Evolutionary conservation across 2,329 filamentous ascomycete species (phyloP).

Genomic region (Fusarium circinatum): DNA sequence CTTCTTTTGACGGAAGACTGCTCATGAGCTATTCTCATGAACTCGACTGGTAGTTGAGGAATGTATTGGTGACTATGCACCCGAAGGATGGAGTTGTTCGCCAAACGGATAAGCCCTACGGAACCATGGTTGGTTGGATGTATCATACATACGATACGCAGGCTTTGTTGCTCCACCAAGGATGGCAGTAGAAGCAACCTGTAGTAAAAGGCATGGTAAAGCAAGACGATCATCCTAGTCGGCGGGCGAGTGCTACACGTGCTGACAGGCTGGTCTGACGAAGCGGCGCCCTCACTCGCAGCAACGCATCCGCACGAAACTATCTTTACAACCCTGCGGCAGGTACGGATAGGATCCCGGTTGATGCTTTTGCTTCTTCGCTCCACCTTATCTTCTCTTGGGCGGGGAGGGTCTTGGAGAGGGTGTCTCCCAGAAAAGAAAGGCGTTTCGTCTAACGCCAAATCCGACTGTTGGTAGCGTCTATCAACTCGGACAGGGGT

Average conservation of each 20-base stretch:
- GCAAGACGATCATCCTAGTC: constrained; percentile 29
- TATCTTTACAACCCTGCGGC: constrained; percentile 37
- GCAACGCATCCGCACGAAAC: constrained; percentile 14
- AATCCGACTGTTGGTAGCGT: constrained; percentile 43
- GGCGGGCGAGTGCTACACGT: constrained; percentile 28
- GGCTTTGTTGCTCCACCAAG: constrained; percentile 16
- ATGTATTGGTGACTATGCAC: background rate
- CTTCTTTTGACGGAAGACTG: background rate
- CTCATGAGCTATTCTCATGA: background rate
- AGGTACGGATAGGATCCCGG: constrained; percentile 45
- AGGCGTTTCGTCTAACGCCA: constrained; percentile 38
- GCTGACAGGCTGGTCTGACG: constrained; percentile 24
- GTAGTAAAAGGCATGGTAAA: constrained; percentile 32
- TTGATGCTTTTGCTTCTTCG: constrained; percentile 44
- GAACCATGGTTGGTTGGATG: constrained; percentile 25
- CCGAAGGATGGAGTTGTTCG: background rate
- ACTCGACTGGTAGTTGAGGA: background rate
- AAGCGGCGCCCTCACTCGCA: constrained; percentile 13
- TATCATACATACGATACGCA: constrained; percentile 28
- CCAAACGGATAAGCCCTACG: background rate
- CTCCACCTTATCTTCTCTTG: constrained; percentile 39
- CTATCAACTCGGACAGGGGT: constrained; percentile 41
- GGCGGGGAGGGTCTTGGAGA: constrained; percentile 29
- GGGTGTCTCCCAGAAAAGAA: constrained; percentile 19
- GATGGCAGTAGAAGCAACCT: constrained; percentile 23